Conservation (phyloP, 192 early-diverging fungal genomes). For the Entophlyctis helioformis region DNA sequence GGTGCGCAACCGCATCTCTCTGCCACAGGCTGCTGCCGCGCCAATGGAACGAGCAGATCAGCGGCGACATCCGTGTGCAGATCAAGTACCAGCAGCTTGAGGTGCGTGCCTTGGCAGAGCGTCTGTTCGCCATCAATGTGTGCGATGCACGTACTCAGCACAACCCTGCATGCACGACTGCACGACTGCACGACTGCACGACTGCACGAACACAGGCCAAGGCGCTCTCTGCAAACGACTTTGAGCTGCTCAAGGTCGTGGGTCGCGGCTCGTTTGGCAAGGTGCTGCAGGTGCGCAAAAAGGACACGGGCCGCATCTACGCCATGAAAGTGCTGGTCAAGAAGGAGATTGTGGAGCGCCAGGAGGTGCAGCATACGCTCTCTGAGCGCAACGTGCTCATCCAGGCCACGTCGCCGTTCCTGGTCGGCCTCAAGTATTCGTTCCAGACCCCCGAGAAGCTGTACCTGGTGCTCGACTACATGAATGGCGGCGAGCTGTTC, state of each 20-base stretch:
- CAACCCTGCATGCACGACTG: neutral
- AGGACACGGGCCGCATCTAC: conserved; percentile 67
- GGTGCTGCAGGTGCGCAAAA: conserved; percentile 67
- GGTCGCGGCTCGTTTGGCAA: conserved; percentile 74
- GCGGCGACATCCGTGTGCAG: conserved; percentile 39
- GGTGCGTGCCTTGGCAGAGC: conserved; percentile 5
- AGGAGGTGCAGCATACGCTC: conserved; percentile 63
- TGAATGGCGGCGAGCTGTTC: conserved; percentile 78
- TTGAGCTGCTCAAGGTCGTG: conserved; percentile 60
- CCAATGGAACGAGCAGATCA: conserved; percentile 28
- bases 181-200: conserved; percentile 1
- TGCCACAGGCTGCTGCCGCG: conserved; percentile 19
- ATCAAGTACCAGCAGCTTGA: conserved; percentile 30
- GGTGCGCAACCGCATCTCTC: neutral
- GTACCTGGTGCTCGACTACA: conserved; percentile 71
- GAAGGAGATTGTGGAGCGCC: conserved; percentile 56
- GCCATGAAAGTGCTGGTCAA: conserved; percentile 76
- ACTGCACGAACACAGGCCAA: conserved; percentile 12
- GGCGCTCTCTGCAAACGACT: conserved; percentile 39
- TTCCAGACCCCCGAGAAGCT: conserved; percentile 73
- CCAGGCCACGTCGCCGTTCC: conserved; percentile 68
- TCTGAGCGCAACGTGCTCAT: conserved; percentile 68
- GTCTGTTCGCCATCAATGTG: neutral
- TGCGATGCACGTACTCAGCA: neutral
- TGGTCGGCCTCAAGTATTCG: conserved; percentile 84